A percentile compares a stretch with the other conserved stretches of the same genome.
Conservation (phyloP, 139 green algal genomes). For the Chara braunii region DNA sequence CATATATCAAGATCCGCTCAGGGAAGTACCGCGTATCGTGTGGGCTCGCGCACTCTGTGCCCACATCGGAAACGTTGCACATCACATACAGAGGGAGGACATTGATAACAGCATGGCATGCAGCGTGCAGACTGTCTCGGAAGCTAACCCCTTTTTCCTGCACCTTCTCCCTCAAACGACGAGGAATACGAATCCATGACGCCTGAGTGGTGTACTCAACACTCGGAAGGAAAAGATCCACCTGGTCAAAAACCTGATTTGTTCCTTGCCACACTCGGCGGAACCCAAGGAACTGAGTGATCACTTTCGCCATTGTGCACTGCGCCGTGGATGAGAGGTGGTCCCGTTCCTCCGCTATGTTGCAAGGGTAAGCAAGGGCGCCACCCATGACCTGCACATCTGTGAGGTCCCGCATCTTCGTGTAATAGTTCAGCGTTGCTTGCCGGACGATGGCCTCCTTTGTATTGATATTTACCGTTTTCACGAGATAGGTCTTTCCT, state of each 20-base stretch:
- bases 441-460: constrained; percentile 62
- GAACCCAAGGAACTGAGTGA: constrained; percentile 68
- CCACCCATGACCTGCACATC: constrained; percentile 67
- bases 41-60: constrained; percentile 67
- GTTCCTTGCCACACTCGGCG: constrained; percentile 59
- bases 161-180: constrained; percentile 40
- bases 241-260: constrained; percentile 69
- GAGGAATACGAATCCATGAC: constrained; percentile 69
- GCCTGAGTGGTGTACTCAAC: constrained; percentile 72
- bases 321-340: constrained; percentile 22
- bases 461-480: constrained; percentile 61
- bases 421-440: constrained; percentile 87
- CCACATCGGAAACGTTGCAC: constrained; percentile 56
- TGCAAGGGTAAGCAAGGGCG: constrained; percentile 9
- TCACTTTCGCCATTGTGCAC: constrained; percentile 55
- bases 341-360: constrained; percentile 5
- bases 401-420: constrained; percentile 47
- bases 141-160: constrained; percentile 49
- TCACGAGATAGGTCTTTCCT: constrained; percentile 80
- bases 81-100: constrained; percentile 72
- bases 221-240: constrained; percentile 82
- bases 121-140: constrained; percentile 73
- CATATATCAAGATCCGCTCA: constrained; percentile 82
- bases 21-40: constrained; percentile 68
- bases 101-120: constrained; percentile 78